phyloP scores from a whole-genome alignment of 2,329 filamentous ascomycete species.

The Neopestalotiopsis clavispora region DNA sequence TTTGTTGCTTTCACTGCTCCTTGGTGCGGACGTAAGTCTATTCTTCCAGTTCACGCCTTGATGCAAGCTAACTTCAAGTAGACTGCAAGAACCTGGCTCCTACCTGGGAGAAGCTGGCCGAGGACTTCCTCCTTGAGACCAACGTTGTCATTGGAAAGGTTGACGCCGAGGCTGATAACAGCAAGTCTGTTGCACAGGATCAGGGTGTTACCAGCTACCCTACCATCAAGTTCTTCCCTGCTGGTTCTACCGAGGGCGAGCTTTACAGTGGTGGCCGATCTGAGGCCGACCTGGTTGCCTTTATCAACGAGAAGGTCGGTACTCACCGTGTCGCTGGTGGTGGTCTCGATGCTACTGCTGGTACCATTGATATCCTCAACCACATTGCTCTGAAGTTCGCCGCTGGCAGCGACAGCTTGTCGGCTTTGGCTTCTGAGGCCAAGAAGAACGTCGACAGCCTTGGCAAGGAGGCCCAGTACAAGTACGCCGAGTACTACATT shows the following conservation, averaged over 20 bases:
- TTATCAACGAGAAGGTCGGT: constrained; percentile 86
- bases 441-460: constrained; percentile 72
- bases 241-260: constrained; percentile 74
- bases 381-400: constrained; percentile 75
- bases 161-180: constrained; percentile 86
- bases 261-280: constrained; percentile 77
- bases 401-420: constrained; percentile 60
- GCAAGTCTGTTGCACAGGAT: constrained; percentile 75
- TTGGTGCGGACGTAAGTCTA: constrained; percentile 92
- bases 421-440: constrained; percentile 71
- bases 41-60: not conserved
- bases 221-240: constrained; percentile 97
- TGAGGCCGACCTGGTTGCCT: constrained; percentile 78
- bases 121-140: constrained; percentile 78
- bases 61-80: constrained; percentile 41
- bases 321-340: constrained; percentile 85
- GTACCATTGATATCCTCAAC: constrained; percentile 82
- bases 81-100: constrained; percentile 97
- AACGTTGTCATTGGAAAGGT: constrained; percentile 91
- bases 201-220: constrained; percentile 87
- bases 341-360: constrained; percentile 76
- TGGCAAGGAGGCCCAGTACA: constrained; percentile 66
- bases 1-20: constrained; percentile 97
- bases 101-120: constrained; percentile 84
- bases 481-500: constrained; percentile 93